Conservation (phyloP, 1,284 basidiomycete genomes). For the Lentinula novae-zelandiae region DNA sequence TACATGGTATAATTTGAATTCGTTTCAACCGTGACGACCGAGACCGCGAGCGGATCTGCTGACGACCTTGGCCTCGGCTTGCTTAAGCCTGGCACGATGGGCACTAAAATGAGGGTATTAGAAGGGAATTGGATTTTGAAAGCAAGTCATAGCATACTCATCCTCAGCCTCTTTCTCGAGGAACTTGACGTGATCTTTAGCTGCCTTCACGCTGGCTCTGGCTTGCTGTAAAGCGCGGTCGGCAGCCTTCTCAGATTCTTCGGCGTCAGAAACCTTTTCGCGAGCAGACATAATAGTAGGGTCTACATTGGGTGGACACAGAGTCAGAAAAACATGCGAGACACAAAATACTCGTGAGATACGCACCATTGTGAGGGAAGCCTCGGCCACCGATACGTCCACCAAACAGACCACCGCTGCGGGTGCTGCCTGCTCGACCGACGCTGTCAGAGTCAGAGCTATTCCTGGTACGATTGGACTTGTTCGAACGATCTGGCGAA, state of each 20-base stretch:
- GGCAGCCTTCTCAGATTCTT: slow-evolving; percentile 50
- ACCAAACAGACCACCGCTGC: slow-evolving; percentile 16
- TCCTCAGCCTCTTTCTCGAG: slow-evolving; percentile 53
- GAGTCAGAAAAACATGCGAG: neutral
- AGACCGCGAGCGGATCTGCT: slow-evolving; percentile 50
- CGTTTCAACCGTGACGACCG: slow-evolving; percentile 47
- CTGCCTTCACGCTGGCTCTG: slow-evolving; percentile 43
- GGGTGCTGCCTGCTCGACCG: slow-evolving; percentile 7
- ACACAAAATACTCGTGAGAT: neutral
- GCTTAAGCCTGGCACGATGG: slow-evolving; percentile 53
- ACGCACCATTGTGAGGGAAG: slow-evolving; percentile 31
- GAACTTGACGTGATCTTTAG: slow-evolving; percentile 47
- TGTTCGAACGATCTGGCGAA: slow-evolving; percentile 18
- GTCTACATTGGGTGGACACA: slow-evolving; percentile 18
- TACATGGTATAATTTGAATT: neutral
- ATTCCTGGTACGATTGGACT: slow-evolving; percentile 18
- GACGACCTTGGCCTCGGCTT: slow-evolving; percentile 53
- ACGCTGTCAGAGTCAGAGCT: slow-evolving; percentile 20
- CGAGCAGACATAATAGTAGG: slow-evolving; percentile 49
- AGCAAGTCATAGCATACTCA: slow-evolving; percentile 40
- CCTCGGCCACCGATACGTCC: slow-evolving; percentile 20
- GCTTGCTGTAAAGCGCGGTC: slow-evolving; percentile 49
- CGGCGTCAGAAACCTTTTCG: slow-evolving; percentile 50
- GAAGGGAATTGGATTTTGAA: neutral
- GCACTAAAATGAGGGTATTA: slow-evolving; percentile 32